A percentile compares a stretch with the other conserved stretches of the same genome.
phyloP scores from a whole-genome alignment of 2,329 filamentous ascomycete genomes.

The Aspergillus pseudotamarii region DNA sequence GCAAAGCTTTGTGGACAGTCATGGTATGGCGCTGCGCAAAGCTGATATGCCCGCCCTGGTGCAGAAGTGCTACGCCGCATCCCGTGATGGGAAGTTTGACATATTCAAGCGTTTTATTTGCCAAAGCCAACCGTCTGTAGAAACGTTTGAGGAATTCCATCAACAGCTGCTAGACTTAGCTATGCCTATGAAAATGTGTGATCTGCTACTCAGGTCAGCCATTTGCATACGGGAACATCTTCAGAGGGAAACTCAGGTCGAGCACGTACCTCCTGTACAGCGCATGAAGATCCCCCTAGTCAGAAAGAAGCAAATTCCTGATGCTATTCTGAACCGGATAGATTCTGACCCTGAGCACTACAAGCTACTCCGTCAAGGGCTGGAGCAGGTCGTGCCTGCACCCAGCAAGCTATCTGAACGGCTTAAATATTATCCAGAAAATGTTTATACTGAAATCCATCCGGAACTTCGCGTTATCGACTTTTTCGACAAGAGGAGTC shows the following conservation, averaged over 20 bases:
- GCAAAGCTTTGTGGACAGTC: not conserved
- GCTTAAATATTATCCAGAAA: not conserved
- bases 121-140: not conserved
- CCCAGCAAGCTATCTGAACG: not conserved
- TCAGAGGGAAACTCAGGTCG: not conserved
- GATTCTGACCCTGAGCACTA: not conserved
- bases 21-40: not conserved
- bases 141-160: not conserved
- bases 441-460: not conserved
- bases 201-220: not conserved
- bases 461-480: not conserved
- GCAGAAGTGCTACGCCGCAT: not conserved
- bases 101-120: not conserved
- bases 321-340: not conserved
- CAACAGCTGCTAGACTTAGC: not conserved
- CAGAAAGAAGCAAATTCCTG: not conserved
- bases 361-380: not conserved
- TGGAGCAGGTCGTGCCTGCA: not conserved
- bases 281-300: not conserved
- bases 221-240: not conserved
- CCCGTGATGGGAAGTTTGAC: not conserved
- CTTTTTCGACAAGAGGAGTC: not conserved
- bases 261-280: not conserved
- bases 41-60: not conserved
- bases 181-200: not conserved